phyloP scores from a whole-genome alignment of 2,329 filamentous ascomycete genomes.

The Aspergillus pseudonomiae region DNA sequence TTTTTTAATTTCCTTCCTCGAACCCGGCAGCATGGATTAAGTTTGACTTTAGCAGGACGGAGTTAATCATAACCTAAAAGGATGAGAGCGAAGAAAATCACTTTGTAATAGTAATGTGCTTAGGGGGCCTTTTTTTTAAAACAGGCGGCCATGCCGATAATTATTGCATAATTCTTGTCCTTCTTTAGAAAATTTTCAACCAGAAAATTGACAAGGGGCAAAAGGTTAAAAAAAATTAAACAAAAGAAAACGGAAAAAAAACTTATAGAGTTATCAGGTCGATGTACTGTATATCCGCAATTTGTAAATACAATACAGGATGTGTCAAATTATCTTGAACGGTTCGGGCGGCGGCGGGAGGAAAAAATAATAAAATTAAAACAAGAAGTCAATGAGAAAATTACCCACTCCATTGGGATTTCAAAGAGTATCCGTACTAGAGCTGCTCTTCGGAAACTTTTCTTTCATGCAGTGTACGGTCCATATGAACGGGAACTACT shows the following conservation, averaged over 20 bases:
- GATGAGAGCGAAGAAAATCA: conserved; percentile 5
- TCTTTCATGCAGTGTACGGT: conserved; percentile 16
- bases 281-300: background rate
- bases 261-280: background rate
- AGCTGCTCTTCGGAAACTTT: conserved; percentile 14
- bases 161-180: background rate
- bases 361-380: background rate
- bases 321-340: conserved; percentile 8
- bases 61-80: conserved; percentile 32
- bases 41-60: conserved; percentile 39
- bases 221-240: background rate
- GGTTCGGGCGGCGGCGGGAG: conserved; percentile 20
- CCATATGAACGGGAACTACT: conserved; percentile 12
- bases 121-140: background rate
- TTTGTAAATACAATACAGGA: conserved; percentile 3
- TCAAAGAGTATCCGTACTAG: background rate
- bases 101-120: background rate
- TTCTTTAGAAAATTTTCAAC: background rate
- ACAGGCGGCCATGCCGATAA: background rate
- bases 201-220: background rate
- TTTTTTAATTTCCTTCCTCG: conserved; percentile 14
- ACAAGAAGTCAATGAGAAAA: background rate
- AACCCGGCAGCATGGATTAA: conserved; percentile 43
- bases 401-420: background rate
- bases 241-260: background rate